phyloP scores from a whole-genome alignment of 169 alveolate genomes.

The Babesia bigemina region DNA sequence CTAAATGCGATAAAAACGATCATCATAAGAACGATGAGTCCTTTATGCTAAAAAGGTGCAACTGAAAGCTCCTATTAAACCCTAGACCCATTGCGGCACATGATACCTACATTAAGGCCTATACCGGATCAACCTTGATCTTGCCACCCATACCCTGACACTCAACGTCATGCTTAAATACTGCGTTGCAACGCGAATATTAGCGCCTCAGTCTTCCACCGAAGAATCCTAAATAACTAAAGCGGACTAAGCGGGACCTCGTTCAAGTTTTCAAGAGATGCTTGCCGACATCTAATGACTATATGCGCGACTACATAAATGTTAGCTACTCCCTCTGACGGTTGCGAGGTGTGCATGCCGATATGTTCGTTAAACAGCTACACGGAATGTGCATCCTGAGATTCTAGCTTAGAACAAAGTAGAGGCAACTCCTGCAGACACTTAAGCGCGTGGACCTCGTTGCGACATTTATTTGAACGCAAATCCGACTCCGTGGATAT shows the following conservation, averaged over 20 bases:
- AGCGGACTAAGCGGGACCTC: conserved; percentile 15
- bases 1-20: too few relatives aligned
- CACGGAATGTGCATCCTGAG: conserved; percentile 3
- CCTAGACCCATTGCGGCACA: too few relatives aligned
- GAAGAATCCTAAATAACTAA: conserved; percentile 3
- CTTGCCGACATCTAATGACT: neutral
- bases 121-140: too few relatives aligned
- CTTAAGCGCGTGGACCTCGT: conserved; percentile 2
- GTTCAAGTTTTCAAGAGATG: neutral
- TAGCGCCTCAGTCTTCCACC: neutral
- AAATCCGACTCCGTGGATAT: neutral
- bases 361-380: neutral
- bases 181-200: conserved; percentile 27
- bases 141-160: too few relatives aligned
- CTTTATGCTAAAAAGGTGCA: too few relatives aligned
- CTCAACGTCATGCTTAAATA: conserved; percentile 8
- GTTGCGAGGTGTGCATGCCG: neutral
- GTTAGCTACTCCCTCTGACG: neutral
- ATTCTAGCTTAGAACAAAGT: neutral
- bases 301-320: neutral
- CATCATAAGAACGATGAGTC: too few relatives aligned
- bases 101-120: too few relatives aligned
- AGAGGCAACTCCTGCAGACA: conserved; percentile 2
- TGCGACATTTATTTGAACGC: neutral
- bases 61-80: too few relatives aligned